Conservation (phyloP, 208 protist species). For the Leishmania lainsoni region DNA sequence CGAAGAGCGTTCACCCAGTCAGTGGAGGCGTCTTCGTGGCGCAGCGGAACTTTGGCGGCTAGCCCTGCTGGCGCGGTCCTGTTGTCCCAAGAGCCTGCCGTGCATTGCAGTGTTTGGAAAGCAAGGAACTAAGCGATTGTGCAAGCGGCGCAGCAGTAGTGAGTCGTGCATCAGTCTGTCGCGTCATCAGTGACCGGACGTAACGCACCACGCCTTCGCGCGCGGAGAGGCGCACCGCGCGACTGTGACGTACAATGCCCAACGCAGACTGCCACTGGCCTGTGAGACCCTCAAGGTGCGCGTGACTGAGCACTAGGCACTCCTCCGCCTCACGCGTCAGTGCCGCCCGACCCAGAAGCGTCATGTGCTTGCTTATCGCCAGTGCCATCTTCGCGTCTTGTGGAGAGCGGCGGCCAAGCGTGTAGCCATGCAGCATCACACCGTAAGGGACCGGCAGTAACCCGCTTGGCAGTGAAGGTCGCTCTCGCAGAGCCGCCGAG, state of each 20-base stretch:
- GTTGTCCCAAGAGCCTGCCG: neutral
- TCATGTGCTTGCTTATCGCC: slow-evolving; percentile 39
- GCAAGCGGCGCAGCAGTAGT: neutral
- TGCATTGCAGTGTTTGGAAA: neutral
- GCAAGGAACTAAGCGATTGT: neutral
- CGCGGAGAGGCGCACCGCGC: slow-evolving; percentile 51
- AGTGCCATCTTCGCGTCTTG: slow-evolving; percentile 52
- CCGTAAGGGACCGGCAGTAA: slow-evolving; percentile 57
- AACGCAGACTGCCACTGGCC: slow-evolving; percentile 61
- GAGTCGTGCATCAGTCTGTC: neutral
- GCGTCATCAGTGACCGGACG: slow-evolving; percentile 10
- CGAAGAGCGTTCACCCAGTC: slow-evolving; percentile 18
- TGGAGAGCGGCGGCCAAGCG: slow-evolving; percentile 27
- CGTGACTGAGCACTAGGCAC: slow-evolving; percentile 48
- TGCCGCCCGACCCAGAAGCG: slow-evolving; percentile 33
- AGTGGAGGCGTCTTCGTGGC: neutral
- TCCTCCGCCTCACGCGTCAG: slow-evolving; percentile 43
- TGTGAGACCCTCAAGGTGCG: slow-evolving; percentile 33
- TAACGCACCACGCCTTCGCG: slow-evolving; percentile 38
- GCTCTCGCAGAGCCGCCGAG: slow-evolving; percentile 45
- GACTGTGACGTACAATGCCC: slow-evolving; percentile 34
- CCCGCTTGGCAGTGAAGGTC: slow-evolving; percentile 48
- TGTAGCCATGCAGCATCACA: slow-evolving; percentile 56
- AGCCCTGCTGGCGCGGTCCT: neutral
- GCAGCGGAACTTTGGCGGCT: neutral